These are phyloP conservation scores for Papilionanthe hybrid DNA, from an alignment of 116 monocot species.

Conservation along the genomic window DNA sequence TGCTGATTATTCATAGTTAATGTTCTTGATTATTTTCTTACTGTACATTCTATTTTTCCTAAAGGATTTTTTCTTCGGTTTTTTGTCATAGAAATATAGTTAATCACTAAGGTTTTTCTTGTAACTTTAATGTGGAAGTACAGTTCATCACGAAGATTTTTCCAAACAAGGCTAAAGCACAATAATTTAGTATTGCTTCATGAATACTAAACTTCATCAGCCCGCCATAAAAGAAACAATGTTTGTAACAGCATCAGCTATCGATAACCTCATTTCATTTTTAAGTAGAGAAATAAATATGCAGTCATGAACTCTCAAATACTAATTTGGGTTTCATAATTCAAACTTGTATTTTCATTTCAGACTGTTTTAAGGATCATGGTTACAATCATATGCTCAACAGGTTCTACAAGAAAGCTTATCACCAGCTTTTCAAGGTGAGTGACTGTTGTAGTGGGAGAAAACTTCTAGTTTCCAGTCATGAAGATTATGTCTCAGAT, in stretches of 20 bases:
- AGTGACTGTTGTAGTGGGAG: constrained; percentile 19
- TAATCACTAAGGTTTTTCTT: no score
- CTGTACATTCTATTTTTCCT: not conserved
- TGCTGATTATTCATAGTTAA: not conserved
- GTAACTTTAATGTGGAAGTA: no score
- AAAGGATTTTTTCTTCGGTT: no score
- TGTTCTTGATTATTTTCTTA: not conserved
- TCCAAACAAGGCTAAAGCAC: no score
- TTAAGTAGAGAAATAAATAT: not conserved
- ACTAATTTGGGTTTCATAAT: not conserved
- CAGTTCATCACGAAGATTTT: no score
- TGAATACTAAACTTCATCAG: no score
- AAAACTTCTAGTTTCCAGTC: constrained; percentile 17
- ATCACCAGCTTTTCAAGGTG: constrained; percentile 55
- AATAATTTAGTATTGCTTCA: no score
- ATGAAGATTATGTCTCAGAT: constrained; percentile 40
- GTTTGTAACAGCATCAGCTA: not conserved
- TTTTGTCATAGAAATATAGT: no score
- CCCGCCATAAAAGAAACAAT: not conserved
- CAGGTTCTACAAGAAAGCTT: constrained; percentile 72
- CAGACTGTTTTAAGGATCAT: constrained; percentile 8
- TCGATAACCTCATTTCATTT: not conserved
- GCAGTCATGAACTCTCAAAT: not conserved
- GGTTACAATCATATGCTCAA: not conserved
- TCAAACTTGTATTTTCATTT: constrained; percentile 5